Conservation (phyloP, 345 rosid genomes). For the Linum usitatissimum region DNA sequence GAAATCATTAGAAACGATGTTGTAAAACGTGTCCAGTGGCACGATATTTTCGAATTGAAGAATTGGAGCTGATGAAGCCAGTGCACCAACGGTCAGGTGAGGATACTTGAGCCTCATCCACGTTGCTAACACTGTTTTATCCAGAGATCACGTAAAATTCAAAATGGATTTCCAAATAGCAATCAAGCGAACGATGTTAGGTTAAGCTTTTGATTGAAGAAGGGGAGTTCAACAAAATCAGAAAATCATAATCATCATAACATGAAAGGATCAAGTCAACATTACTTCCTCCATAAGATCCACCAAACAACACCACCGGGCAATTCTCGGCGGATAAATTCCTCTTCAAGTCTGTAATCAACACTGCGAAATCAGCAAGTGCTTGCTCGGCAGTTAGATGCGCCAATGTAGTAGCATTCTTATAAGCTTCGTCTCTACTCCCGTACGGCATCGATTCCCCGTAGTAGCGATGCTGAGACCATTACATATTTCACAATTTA, state of each 20-base stretch:
- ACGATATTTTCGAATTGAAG: slow-evolving; percentile 89
- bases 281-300: slow-evolving; percentile 98
- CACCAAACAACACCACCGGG: slow-evolving; percentile 86
- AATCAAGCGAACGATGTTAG: neutral
- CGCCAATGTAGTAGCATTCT: slow-evolving; percentile 54
- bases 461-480: slow-evolving; percentile 63
- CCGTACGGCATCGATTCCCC: slow-evolving; percentile 76
- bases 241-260: neutral
- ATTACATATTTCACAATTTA: slow-evolving; percentile 9
- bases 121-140: slow-evolving; percentile 76
- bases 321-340: slow-evolving; percentile 77
- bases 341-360: slow-evolving; percentile 57
- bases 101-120: slow-evolving; percentile 99
- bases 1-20: slow-evolving; percentile 79
- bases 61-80: slow-evolving; percentile 91
- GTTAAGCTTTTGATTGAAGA: neutral
- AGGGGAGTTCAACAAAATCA: neutral
- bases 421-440: slow-evolving; percentile 53
- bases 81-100: slow-evolving; percentile 77
- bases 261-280: neutral
- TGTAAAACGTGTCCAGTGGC: slow-evolving; percentile 69
- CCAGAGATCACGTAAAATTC: slow-evolving; percentile 1
- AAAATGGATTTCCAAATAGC: neutral
- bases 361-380: slow-evolving; percentile 73
- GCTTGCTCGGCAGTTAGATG: slow-evolving; percentile 88